These are phyloP conservation scores for Mycena rebaudengoi DNA, from an alignment of 768 basidiomycete genomes.

Conservation along the genomic window DNA sequence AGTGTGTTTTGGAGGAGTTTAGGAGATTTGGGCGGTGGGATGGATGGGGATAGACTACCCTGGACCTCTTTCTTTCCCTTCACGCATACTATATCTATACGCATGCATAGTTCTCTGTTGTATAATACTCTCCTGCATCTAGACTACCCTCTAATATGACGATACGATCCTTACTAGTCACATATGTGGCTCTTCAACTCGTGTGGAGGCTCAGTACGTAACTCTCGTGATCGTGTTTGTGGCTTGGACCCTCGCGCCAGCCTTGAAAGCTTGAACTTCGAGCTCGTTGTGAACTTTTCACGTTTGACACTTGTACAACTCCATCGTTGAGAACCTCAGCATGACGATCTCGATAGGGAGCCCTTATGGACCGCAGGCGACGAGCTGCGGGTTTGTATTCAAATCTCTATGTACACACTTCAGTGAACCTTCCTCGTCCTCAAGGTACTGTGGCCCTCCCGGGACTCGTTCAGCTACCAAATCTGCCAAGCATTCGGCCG, in stretches of 20 bases:
- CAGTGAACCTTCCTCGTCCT: too few species aligned
- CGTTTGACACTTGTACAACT: too few species aligned
- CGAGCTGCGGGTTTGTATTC: constrained; percentile 76
- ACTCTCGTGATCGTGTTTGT: too few species aligned
- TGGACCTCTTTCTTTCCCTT: not conserved
- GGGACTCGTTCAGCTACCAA: constrained; percentile 52
- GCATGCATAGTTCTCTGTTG: constrained; percentile 22
- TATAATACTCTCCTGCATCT: too few species aligned
- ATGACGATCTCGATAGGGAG: constrained; percentile 43
- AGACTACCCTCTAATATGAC: too few species aligned
- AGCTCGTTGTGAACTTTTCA: too few species aligned
- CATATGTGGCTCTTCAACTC: too few species aligned
- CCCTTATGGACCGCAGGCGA: constrained; percentile 43
- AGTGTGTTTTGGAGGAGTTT: constrained; percentile 79
- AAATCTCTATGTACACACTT: too few species aligned
- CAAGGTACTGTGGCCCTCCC: constrained; percentile 69
- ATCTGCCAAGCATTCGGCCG: constrained; percentile 58
- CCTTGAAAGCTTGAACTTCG: too few species aligned
- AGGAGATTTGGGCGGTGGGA: constrained; percentile 89
- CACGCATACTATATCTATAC: constrained; percentile 20
- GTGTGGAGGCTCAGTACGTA: too few species aligned
- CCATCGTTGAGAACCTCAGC: not conserved
- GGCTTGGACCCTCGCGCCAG: too few species aligned
- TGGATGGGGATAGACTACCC: constrained; percentile 69
- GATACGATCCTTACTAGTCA: too few species aligned